Conservation (phyloP, 2,329 filamentous ascomycete genomes). For the Aspergillus quadrilineatus region DNA sequence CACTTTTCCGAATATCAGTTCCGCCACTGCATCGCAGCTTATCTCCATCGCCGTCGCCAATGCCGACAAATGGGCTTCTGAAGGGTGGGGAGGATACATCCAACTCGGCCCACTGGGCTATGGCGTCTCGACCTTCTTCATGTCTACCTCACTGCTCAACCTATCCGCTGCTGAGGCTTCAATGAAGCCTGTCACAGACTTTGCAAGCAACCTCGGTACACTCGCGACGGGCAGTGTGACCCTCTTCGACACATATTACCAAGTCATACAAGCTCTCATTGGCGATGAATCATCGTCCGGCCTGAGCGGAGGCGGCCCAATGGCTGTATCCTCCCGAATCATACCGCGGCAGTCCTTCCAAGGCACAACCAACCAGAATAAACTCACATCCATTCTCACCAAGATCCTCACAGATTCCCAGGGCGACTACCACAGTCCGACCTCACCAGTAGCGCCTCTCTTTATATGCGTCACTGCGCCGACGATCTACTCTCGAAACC, state of each 20-base stretch:
- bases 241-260: neutral
- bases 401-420: neutral
- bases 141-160: constrained; percentile 17
- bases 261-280: neutral
- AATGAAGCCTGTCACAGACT: constrained; percentile 13
- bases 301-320: neutral
- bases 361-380: neutral
- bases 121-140: constrained; percentile 1
- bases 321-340: constrained; percentile 14
- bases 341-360: constrained; percentile 8
- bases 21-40: neutral
- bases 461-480: constrained; percentile 10
- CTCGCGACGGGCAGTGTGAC: neutral
- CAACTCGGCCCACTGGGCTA: neutral
- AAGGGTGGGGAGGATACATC: constrained; percentile 23
- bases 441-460: neutral
- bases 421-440: neutral
- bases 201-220: neutral
- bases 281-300: neutral
- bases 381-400: constrained; percentile 1
- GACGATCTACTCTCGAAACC: constrained; percentile 9
- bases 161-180: constrained; percentile 12
- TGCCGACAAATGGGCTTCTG: constrained; percentile 19
- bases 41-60: constrained; percentile 15
- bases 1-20: neutral